Base-by-base conservation (phyloP, 192 early-diverging fungal species). In the Podila horticola region DNA sequence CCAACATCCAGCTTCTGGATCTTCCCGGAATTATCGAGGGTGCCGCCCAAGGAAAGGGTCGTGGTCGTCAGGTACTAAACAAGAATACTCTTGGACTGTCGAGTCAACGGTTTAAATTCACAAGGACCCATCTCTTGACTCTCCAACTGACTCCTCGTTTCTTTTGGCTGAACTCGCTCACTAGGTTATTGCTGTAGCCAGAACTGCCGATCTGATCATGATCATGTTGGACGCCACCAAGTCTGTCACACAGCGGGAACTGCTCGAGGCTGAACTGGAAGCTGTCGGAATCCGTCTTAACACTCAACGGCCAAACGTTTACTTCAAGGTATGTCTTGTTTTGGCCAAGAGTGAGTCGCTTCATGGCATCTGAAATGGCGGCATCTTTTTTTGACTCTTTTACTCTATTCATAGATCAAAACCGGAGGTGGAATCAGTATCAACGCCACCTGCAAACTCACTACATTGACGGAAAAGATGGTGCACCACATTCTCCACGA, bases 211-310 rank as follows among this genome's bases (percentile, higher is more conserved):
- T 84, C 74, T 99, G 68, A 91, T 99, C 69, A 88, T 99, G 79
- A 99, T 99, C 93, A 96, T 99, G 95, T 85, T 98, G 64, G 98
- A 99, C 72, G 96, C 97, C 29, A 97, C 97, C 28, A 98, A 99
- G 84, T 91, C 92, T 29, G 85, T 83, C 19, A 86, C 93, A 58
- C 98, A 99, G 85, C 89, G 81, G 67, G 88, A 92, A 58, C 83
- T 95, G 45, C 87, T 99, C 26, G 97, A 99, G 72, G 86, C 87
- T 64, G 97, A 99, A 87, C 88, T 99, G 83, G 96, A 99, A 75
- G 91, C 95, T 0, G 96, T 99, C 24, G 98, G 97, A 10, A 97
- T 99, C 62, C 89, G 98, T 67, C 87, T 99, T 63, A 99, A 99
- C 84, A 89, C 87, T 55, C 59, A 74, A 30, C 86, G 83, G 74